Evolutionary conservation across 228 moss, liverwort and hornwort species (phyloP).

Genomic region (Sphagnum fallax): DNA sequence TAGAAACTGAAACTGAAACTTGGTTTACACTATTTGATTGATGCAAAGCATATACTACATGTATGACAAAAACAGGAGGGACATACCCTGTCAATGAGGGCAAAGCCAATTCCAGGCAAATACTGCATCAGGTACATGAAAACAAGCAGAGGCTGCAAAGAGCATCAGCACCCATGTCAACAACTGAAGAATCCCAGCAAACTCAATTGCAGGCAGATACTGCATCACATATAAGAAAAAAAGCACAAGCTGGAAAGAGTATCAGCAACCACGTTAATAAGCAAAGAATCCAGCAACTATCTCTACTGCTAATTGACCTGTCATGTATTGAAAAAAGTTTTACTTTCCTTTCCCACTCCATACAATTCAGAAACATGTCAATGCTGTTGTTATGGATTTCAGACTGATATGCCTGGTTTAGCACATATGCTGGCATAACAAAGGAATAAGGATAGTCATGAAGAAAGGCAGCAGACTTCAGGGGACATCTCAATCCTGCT

Average conservation of each 20-base stretch:
- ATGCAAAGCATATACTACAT: background rate
- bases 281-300: background rate
- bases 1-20: background rate
- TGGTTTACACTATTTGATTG: background rate
- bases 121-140: conserved; percentile 60
- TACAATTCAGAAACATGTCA: no score
- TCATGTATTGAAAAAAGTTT: no score
- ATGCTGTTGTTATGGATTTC: no score
- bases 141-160: conserved; percentile 50
- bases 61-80: background rate
- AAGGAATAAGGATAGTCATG: no score
- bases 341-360: no score
- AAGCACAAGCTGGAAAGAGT: background rate
- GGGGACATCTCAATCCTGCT: no score
- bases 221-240: background rate
- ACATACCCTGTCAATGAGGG: conserved; percentile 30
- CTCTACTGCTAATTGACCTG: background rate
- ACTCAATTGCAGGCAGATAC: background rate
- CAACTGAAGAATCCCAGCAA: background rate
- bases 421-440: no score
- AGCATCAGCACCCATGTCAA: background rate
- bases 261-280: background rate
- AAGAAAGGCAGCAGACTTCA: no score
- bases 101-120: conserved; percentile 42
- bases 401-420: no score